Evolutionary conservation across 2,329 filamentous ascomycete genomes (phyloP).

Genomic region (Westerdykella aurantiaca): DNA sequence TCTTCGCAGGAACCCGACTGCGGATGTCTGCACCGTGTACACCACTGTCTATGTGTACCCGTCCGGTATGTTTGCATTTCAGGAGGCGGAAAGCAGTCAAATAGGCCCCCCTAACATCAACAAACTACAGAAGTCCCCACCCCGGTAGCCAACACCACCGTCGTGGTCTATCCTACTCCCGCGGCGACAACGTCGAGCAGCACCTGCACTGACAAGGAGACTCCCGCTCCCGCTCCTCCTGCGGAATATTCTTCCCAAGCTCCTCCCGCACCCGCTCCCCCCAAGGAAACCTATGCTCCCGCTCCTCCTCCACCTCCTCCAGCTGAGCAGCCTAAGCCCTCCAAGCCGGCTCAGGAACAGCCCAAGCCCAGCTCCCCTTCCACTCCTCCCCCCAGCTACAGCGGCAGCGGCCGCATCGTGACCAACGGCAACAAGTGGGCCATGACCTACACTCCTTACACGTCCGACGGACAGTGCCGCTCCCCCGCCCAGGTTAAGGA

Average conservation of each 20-base stretch:
- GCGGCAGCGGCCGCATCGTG: slow-evolving; percentile 23
- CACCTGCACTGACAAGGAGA: slow-evolving; percentile 66
- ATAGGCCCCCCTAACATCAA: neutral
- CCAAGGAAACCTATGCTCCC: slow-evolving; percentile 52
- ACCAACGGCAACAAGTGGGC: slow-evolving; percentile 44
- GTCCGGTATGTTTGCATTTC: neutral
- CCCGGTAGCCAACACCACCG: slow-evolving; percentile 22
- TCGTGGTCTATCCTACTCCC: slow-evolving; percentile 18
- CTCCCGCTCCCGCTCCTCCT: slow-evolving; percentile 46
- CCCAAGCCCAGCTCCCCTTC: slow-evolving; percentile 19
- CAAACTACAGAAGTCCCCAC: slow-evolving; percentile 18
- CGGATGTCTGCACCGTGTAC: slow-evolving; percentile 62
- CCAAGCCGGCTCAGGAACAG: slow-evolving; percentile 3
- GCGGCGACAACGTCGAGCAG: slow-evolving; percentile 63
- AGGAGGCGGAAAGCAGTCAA: neutral
- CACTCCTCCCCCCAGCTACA: slow-evolving; percentile 12
- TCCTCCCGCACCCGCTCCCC: slow-evolving; percentile 53
- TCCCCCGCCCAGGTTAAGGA: slow-evolving; percentile 32
- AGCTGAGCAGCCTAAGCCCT: slow-evolving; percentile 2
- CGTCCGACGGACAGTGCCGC: slow-evolving; percentile 41
- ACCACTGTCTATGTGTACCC: slow-evolving; percentile 47
- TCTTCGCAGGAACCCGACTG: slow-evolving; percentile 44
- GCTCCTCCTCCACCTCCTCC: slow-evolving; percentile 12
- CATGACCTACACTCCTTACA: slow-evolving; percentile 48
- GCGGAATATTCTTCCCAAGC: slow-evolving; percentile 16